Conservation (phyloP, 768 basidiomycete genomes). For the Leccinum pellstonianum region DNA sequence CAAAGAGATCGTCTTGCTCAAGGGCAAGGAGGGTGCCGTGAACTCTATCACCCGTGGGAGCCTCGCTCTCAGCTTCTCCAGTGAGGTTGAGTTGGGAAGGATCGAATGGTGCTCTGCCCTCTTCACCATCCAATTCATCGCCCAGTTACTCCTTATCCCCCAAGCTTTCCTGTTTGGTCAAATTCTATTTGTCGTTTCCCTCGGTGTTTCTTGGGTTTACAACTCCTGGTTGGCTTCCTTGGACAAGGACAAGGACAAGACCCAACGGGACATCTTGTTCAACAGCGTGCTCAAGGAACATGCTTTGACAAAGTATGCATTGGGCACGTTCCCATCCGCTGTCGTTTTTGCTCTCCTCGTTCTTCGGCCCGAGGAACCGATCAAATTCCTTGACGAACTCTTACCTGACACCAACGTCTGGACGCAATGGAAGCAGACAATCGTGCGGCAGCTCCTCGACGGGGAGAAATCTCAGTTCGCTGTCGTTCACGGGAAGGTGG, state of each 20-base stretch:
- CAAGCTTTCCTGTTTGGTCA: too few species aligned
- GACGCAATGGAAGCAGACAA: constrained; percentile 18
- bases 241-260: too few species aligned
- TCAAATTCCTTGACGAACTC: constrained; percentile 9
- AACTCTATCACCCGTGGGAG: constrained; percentile 6
- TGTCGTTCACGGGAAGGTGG: constrained; percentile 21
- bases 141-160: too few species aligned
- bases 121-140: too few species aligned
- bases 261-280: too few species aligned
- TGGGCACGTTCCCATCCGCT: constrained; percentile 14
- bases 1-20: constrained; percentile 4
- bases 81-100: too few species aligned
- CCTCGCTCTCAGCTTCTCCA: not conserved
- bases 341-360: constrained; percentile 20
- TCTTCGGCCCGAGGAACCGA: constrained; percentile 7
- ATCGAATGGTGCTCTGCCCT: too few species aligned
- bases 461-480: constrained; percentile 26
- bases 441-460: not conserved
- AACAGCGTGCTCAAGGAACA: too few species aligned
- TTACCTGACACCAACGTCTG: constrained; percentile 23
- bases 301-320: not conserved
- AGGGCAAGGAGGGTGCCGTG: constrained; percentile 12
- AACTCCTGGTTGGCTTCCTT: too few species aligned
- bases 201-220: too few species aligned
- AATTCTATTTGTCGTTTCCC: too few species aligned